These are phyloP conservation scores for Fraxinus ornus DNA, from an alignment of 305 asterid species.

Conservation along the genomic window DNA sequence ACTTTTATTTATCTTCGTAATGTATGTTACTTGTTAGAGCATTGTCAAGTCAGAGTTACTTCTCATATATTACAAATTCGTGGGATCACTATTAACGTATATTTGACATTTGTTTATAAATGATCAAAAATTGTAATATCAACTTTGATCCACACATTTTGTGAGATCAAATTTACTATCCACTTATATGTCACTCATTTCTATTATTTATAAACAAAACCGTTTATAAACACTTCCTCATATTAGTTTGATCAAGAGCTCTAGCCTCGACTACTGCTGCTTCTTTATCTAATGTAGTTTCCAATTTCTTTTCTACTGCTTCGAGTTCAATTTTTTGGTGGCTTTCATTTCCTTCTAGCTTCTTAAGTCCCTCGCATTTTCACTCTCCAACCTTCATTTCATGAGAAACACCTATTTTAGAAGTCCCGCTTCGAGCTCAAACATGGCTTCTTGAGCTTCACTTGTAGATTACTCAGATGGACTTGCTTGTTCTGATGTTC, in stretches of 20 bases:
- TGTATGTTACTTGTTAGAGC: neutral
- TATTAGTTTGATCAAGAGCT: neutral
- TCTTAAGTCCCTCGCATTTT: neutral
- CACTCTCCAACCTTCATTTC: neutral
- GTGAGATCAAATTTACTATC: neutral
- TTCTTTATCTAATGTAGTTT: neutral
- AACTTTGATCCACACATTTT: neutral
- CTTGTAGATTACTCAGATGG: neutral
- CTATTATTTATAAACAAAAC: neutral
- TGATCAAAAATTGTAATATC: too few relatives aligned
- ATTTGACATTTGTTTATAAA: too few relatives aligned
- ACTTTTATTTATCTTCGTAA: neutral
- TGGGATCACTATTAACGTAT: neutral
- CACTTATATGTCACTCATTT: neutral
- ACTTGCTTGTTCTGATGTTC: conserved; percentile 27
- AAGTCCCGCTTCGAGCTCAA: conserved; percentile 65
- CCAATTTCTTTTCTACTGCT: neutral
- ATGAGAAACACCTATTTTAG: neutral
- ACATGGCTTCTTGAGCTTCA: conserved; percentile 34
- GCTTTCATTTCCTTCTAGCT: neutral
- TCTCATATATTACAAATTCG: neutral
- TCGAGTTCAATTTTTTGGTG: neutral
- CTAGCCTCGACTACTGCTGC: neutral
- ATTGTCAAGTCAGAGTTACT: neutral
- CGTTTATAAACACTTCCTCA: neutral